A percentile compares a stretch with the other conserved stretches of the same genome.
Evolutionary conservation across 768 basidiomycete species (phyloP).

Genomic region (Symmetrospora coprosmae): DNA sequence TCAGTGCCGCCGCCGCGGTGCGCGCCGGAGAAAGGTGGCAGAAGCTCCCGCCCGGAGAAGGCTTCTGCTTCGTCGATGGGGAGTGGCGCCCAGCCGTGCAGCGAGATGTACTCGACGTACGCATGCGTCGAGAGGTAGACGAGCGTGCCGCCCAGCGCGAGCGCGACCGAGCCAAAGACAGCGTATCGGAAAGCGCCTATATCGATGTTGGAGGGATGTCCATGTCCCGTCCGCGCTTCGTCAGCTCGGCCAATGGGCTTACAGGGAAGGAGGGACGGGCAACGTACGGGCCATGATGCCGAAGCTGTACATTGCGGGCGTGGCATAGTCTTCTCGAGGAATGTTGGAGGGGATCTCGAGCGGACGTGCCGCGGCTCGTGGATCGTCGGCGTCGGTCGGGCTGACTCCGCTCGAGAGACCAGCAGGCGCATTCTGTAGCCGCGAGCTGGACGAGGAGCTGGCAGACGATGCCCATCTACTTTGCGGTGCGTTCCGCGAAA

Average conservation of each 20-base stretch:
- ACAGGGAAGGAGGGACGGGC: not conserved
- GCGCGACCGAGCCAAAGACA: constrained; percentile 1
- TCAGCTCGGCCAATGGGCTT: too few relatives aligned
- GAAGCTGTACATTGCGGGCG: not conserved
- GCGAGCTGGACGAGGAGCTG: too few relatives aligned
- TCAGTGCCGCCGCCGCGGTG: constrained; percentile 6
- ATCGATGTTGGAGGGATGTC: too few relatives aligned
- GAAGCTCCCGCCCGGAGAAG: not conserved
- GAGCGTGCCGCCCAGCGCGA: not conserved
- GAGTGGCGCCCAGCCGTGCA: not conserved
- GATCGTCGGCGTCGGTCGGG: too few relatives aligned
- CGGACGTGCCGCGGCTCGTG: too few relatives aligned
- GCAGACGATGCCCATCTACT: too few relatives aligned
- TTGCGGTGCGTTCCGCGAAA: too few relatives aligned
- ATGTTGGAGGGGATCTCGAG: too few relatives aligned
- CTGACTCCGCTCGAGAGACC: too few relatives aligned
- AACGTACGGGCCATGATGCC: not conserved
- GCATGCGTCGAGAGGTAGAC: not conserved
- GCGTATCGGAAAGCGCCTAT: constrained; percentile 5
- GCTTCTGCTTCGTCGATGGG: not conserved
- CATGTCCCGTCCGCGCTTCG: too few relatives aligned
- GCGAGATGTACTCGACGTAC: constrained; percentile 11
- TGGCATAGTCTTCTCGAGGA: not conserved
- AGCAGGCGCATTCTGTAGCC: too few relatives aligned
- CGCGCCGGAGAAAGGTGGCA: constrained; percentile 7